Evolutionary conservation across 805 yeast species (phyloP).

Genomic region (Diddensiella santjacobensis): DNA sequence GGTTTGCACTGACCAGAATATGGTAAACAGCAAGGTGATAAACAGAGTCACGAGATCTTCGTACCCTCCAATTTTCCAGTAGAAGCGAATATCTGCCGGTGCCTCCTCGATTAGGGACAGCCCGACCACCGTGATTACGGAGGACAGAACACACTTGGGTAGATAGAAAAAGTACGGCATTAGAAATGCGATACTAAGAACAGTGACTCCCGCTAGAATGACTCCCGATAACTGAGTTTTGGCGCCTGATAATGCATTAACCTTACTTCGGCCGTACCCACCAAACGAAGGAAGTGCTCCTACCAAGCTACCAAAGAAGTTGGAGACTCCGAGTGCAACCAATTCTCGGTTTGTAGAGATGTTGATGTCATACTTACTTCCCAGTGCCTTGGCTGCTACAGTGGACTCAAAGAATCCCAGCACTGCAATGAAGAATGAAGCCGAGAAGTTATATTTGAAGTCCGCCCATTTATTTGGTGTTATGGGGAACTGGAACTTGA

Average conservation of each 20-base stretch:
- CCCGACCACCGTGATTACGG: constrained; percentile 77
- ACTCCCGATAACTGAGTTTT: constrained; percentile 80
- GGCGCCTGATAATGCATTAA: constrained; percentile 85
- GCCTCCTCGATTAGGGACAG: constrained; percentile 75
- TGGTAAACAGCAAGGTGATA: constrained; percentile 60
- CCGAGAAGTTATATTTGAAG: constrained; percentile 54
- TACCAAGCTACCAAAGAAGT: constrained; percentile 53
- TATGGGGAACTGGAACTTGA: constrained; percentile 59
- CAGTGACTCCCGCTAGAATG: constrained; percentile 71
- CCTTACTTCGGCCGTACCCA: constrained; percentile 90
- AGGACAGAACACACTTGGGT: constrained; percentile 77
- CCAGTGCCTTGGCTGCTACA: constrained; percentile 84
- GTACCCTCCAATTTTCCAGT: constrained; percentile 67
- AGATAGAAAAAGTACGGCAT: constrained; percentile 63
- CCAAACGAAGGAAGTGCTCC: constrained; percentile 87
- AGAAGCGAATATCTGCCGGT: constrained; percentile 73
- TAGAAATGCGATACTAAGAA: constrained; percentile 58
- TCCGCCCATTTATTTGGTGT: constrained; percentile 42
- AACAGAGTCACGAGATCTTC: constrained; percentile 68
- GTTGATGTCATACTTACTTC: constrained; percentile 57
- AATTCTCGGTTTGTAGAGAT: constrained; percentile 84
- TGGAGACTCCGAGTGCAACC: constrained; percentile 81
- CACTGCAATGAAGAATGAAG: constrained; percentile 74
- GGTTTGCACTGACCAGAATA: constrained; percentile 76
- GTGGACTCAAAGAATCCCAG: constrained; percentile 91